These are phyloP conservation scores for Nannochloropsis salina DNA, from an alignment of 108 stramenopile species.

Conservation along the genomic window DNA sequence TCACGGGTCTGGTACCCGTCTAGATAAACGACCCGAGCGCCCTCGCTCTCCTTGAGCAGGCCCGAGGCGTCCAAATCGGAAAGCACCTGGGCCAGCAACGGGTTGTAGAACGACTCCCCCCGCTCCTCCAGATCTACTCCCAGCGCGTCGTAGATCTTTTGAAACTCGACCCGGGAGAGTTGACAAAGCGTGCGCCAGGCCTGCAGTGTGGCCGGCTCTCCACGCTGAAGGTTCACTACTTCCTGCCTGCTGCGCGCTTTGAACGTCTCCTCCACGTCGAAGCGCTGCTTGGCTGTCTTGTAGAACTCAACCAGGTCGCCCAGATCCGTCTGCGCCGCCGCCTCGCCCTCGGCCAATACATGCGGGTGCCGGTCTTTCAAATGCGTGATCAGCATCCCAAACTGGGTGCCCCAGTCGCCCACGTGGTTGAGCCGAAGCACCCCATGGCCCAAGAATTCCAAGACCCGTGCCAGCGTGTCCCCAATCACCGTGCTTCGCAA, in stretches of 20 bases:
- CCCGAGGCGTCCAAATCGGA: conserved; percentile 82
- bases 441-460: conserved; percentile 82
- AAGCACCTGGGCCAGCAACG: conserved; percentile 82
- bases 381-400: conserved; percentile 99
- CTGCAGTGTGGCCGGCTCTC: conserved; percentile 71
- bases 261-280: conserved; percentile 86
- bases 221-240: conserved; percentile 95
- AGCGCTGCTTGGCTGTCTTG: conserved; percentile 69
- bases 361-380: conserved; percentile 66
- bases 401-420: conserved; percentile 99
- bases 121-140: conserved; percentile 82
- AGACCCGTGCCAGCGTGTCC: conserved; percentile 81
- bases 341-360: conserved; percentile 40
- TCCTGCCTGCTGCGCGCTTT: conserved; percentile 68
- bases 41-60: conserved; percentile 68
- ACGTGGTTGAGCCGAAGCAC: conserved; percentile 95
- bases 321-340: conserved; percentile 14
- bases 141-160: conserved; percentile 86
- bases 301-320: conserved; percentile 43
- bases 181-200: conserved; percentile 94
- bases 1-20: conserved; percentile 39
- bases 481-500: conserved; percentile 97
- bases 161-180: conserved; percentile 77
- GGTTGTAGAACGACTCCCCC: conserved; percentile 99
- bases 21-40: conserved; percentile 39